phyloP scores from a whole-genome alignment of 192 early-diverging fungal species.

The Fimicolochytrium jonesii region DNA sequence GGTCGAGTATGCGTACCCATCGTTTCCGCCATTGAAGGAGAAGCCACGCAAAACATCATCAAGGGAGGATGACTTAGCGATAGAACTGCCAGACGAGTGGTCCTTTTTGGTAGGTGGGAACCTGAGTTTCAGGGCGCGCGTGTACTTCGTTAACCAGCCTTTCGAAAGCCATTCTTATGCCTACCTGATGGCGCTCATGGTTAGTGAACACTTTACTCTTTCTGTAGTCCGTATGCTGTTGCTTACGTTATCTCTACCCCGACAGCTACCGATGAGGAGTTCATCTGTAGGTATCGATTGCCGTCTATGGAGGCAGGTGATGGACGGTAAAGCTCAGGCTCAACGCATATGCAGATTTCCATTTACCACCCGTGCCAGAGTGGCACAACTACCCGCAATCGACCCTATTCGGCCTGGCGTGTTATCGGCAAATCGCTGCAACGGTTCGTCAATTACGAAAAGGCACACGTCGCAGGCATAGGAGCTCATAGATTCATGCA shows the following conservation, averaged over 20 bases:
- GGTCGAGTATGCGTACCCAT: conserved; percentile 49
- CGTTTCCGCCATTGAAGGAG: conserved; percentile 33
- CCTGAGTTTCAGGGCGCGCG: too few relatives aligned
- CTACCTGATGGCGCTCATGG: conserved; percentile 79
- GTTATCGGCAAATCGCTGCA: conserved; percentile 72
- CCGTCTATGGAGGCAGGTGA: too few relatives aligned
- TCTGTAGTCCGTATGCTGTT: too few relatives aligned
- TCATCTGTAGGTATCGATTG: conserved; percentile 47
- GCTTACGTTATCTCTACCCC: not conserved
- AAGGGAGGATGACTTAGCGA: conserved; percentile 14
- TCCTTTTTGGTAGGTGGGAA: conserved; percentile 51
- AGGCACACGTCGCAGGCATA: too few relatives aligned
- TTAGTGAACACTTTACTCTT: too few relatives aligned
- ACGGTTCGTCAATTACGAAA: conserved; percentile 36
- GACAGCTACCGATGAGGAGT: conserved; percentile 65
- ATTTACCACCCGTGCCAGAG: conserved; percentile 66
- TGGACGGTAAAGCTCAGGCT: too few relatives aligned
- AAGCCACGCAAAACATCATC: conserved; percentile 11
- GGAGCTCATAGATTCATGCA: conserved; percentile 17
- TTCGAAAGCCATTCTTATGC: conserved; percentile 63
- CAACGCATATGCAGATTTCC: conserved; percentile 70
- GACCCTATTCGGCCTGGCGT: conserved; percentile 78
- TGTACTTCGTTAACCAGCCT: too few relatives aligned
- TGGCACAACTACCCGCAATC: conserved; percentile 54
- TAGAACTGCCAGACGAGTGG: conserved; percentile 76